phyloP scores from a whole-genome alignment of 139 green algal species.

The Eudorina sp. region DNA sequence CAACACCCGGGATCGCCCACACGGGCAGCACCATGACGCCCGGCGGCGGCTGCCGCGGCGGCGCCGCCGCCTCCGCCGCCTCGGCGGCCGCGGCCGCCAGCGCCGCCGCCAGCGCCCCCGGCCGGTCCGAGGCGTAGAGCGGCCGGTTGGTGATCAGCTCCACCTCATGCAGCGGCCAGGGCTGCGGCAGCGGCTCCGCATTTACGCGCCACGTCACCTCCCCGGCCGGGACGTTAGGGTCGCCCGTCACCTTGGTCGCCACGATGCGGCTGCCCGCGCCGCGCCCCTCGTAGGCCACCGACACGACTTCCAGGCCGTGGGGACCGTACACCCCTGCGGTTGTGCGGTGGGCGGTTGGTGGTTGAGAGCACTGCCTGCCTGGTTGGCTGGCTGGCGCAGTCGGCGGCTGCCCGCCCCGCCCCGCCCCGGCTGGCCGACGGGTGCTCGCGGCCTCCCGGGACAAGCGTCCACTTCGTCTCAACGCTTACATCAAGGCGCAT shows the following conservation, averaged over 20 bases:
- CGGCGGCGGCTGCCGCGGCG: neutral
- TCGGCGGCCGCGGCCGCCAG: conserved; percentile 2
- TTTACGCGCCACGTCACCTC: conserved; percentile 48
- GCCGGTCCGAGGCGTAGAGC: neutral
- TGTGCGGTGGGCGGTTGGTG: no score
- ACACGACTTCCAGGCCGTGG: conserved; percentile 59
- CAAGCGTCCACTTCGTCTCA: no score
- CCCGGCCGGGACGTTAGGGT: conserved; percentile 59
- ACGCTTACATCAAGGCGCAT: no score
- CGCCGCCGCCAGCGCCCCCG: neutral
- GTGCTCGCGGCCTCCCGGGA: no score
- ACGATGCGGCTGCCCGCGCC: conserved; percentile 38
- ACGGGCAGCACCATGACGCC: conserved; percentile 10
- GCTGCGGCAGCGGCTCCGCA: conserved; percentile 48
- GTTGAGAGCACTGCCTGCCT: no score
- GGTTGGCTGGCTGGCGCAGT: no score
- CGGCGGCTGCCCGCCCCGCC: no score
- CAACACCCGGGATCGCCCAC: conserved; percentile 1
- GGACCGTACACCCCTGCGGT: conserved; percentile 60
- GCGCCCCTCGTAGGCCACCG: conserved; percentile 47
- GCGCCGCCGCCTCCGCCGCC: neutral
- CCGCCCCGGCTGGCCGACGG: no score
- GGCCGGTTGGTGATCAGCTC: conserved; percentile 27
- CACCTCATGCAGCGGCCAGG: conserved; percentile 50
- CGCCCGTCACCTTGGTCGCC: conserved; percentile 60